These are phyloP conservation scores for Puccinia triticina DNA, from an alignment of 1,284 basidiomycete genomes.

Conservation along the genomic window DNA sequence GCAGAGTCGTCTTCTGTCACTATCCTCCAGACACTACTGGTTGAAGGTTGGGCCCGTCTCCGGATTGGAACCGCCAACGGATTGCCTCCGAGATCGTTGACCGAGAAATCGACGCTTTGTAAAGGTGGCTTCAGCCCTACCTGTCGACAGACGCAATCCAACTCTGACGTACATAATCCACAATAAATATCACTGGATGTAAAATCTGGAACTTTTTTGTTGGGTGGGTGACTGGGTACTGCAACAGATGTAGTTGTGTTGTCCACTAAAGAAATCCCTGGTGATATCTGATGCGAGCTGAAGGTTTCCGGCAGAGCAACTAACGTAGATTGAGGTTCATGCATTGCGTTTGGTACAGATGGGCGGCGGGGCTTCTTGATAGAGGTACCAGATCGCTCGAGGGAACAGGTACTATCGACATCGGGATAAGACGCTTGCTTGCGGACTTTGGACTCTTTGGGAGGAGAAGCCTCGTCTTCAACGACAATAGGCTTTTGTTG, in stretches of 20 bases:
- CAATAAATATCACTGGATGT: constrained; percentile 39
- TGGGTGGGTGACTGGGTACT: not conserved
- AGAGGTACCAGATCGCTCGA: not conserved
- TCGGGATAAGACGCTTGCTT: constrained; percentile 23
- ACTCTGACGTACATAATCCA: constrained; percentile 51
- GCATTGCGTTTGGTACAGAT: not conserved
- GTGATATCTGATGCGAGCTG: not conserved
- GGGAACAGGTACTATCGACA: not conserved
- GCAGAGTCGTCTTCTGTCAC: constrained; percentile 6
- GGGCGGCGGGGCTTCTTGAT: constrained; percentile 18
- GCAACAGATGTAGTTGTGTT: not conserved
- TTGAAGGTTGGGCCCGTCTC: constrained; percentile 35
- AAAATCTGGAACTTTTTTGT: constrained; percentile 35
- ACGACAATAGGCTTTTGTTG: constrained; percentile 8
- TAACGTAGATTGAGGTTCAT: not conserved
- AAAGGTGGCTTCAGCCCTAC: constrained; percentile 42
- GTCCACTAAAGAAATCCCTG: not conserved
- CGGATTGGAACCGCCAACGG: constrained; percentile 37
- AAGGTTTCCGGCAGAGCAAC: constrained; percentile 5
- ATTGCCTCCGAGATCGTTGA: not conserved
- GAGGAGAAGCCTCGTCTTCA: not conserved
- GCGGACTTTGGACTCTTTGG: constrained; percentile 33
- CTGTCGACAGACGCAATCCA: constrained; percentile 48
- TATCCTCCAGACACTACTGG: constrained; percentile 31
- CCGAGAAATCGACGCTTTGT: constrained; percentile 28